Evolutionary conservation across 495 filamentous ascomycete genomes (phyloP), one percentile per base, ranked within the genome.

Genomic region (Hypoxylon trugodes): DNA sequence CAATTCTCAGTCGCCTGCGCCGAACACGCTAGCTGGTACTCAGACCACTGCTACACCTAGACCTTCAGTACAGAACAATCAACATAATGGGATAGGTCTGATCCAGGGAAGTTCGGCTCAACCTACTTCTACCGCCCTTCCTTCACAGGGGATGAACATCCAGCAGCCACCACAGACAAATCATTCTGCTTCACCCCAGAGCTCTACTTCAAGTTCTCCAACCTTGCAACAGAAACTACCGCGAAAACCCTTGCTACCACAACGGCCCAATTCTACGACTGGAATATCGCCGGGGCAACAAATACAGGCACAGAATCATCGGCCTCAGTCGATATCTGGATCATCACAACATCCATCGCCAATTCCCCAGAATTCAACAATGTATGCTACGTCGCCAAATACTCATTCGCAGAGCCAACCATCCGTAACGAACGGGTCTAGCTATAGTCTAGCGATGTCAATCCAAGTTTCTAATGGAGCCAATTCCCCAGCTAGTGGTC

Each of bases 171-270:
- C 45, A 45, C 32, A 63, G 15, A 28, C 18, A 57, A 50, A 26
- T 35, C 28, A 38, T 10, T 12, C 59, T 33, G 12, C 30, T 19
- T 13, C 41, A 13, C 40, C 38, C 16, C 64, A 57, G 6, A 32
- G 19, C n/a, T 28, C 33, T 35, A 49, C 12, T 0, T 0, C 18
- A 12, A 46, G 15, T n/a, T 51, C 49, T 6, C 12, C 53, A 19
- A 45, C 9, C 25, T 26, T 21, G n/a, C 56, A 46, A 19, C 56
- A 47, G 6, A 61, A 61, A 40, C 28, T 38, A 6, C 8, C 13
- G 12, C 46, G 33, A 8, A 61, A 58, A 7, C 63, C 63, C 9
- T 22, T 61, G 15, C 50, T 35, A n/a, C 56, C 63, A 22, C 45
- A 67, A 25, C 28, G 26, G 5, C 35, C 52, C 8, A 42, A 36